Percentiles rank a stretch among this genome's conserved stretches.
Conservation (phyloP, 208 protist genomes). For the Jaenimonas drosophilae region DNA sequence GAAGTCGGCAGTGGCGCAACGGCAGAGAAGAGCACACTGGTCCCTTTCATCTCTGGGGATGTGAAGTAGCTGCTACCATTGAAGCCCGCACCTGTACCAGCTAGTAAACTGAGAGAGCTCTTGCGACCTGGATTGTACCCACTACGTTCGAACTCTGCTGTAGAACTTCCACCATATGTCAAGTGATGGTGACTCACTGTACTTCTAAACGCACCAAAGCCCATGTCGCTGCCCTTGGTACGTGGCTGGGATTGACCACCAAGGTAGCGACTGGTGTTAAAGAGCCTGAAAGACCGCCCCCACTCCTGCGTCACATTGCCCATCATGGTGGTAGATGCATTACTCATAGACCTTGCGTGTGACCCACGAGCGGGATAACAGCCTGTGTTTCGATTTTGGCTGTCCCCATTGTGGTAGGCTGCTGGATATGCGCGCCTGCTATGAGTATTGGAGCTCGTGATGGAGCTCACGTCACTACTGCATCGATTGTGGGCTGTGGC, state of each 20-base stretch:
- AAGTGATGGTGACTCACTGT: not conserved
- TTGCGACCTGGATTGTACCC: no score
- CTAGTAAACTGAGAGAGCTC: no score
- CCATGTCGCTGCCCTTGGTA: slow-evolving; percentile 15
- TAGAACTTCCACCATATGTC: no score
- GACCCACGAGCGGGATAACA: no score
- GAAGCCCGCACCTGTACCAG: no score
- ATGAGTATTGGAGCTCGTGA: slow-evolving; percentile 10
- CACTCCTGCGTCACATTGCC: slow-evolving; percentile 40
- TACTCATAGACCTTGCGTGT: no score
- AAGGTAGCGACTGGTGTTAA: slow-evolving; percentile 37
- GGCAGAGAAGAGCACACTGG: not conserved
- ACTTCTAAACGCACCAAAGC: slow-evolving; percentile 1
- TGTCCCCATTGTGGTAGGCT: no score
- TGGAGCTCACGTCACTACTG: slow-evolving; percentile 9
- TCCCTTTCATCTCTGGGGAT: not conserved
- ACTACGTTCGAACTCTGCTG: no score
- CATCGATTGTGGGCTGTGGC: slow-evolving; percentile 10
- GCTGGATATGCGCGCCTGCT: no score
- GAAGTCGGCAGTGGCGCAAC: no score
- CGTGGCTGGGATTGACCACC: slow-evolving; percentile 11
- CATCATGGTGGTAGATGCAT: slow-evolving; percentile 44
- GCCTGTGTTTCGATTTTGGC: no score
- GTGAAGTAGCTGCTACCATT: no score
- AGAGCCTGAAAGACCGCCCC: slow-evolving; percentile 68